Percentiles rank a stretch among this genome's conserved stretches.
These are phyloP conservation scores for Exserohilum turcica DNA, from an alignment of 2,329 filamentous ascomycete genomes.

Conservation along the genomic window DNA sequence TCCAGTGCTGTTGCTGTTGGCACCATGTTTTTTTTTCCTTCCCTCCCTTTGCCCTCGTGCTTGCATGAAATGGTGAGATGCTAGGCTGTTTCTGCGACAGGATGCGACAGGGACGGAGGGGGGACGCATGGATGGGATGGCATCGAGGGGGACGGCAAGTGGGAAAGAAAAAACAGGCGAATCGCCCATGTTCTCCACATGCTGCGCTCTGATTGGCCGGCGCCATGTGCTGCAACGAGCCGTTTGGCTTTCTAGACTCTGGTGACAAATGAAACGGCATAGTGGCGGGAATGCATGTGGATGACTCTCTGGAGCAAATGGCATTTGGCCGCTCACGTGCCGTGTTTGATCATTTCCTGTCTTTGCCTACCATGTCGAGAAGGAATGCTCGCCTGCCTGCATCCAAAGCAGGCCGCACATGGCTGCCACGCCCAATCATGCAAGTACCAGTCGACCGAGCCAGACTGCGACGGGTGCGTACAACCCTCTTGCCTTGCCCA, in stretches of 20 bases:
- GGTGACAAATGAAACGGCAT: constrained; percentile 5
- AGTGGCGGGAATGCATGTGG: constrained; percentile 8
- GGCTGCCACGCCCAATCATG: constrained; percentile 2
- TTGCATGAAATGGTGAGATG: background rate
- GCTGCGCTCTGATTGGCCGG: constrained; percentile 12
- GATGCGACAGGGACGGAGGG: too few species aligned
- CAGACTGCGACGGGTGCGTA: background rate
- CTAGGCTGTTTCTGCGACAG: constrained; percentile 3
- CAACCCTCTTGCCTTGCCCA: background rate
- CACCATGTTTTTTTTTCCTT: constrained; percentile 1
- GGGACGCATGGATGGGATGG: too few species aligned
- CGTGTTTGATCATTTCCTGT: constrained; percentile 4
- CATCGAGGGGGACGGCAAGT: constrained; percentile 7
- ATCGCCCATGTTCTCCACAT: constrained; percentile 7
- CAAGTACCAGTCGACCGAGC: background rate
- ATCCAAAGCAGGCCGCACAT: constrained; percentile 2
- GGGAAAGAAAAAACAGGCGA: constrained; percentile 5
- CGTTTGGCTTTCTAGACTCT: constrained; percentile 7
- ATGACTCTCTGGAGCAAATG: background rate
- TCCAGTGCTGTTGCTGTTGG: background rate
- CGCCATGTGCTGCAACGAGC: constrained; percentile 5
- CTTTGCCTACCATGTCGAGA: constrained; percentile 1
- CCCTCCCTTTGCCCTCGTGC: too few species aligned
- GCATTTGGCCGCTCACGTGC: constrained; percentile 2
- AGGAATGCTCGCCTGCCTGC: constrained; percentile 11